Evolutionary conservation across 192 early-diverging fungal genomes (phyloP).

Genomic region (Thamnidium elegans): DNA sequence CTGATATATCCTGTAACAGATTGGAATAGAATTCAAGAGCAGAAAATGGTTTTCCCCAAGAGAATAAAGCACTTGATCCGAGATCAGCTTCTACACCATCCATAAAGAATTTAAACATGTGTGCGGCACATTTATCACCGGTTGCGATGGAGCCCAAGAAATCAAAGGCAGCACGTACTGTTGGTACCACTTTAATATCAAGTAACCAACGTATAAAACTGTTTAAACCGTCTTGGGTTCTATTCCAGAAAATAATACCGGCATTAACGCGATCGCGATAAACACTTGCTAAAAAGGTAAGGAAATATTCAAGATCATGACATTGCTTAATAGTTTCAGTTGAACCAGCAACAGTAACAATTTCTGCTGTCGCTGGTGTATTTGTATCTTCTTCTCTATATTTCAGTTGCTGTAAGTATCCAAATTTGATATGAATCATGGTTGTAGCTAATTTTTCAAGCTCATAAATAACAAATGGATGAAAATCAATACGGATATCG

Average conservation of each 20-base stretch:
- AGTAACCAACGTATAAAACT: constrained; percentile 65
- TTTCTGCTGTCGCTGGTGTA: constrained; percentile 9
- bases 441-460: constrained; percentile 49
- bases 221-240: constrained; percentile 50
- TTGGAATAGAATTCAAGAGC: constrained; percentile 68
- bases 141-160: constrained; percentile 82
- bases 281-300: constrained; percentile 67
- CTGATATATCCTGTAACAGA: constrained; percentile 41
- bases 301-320: constrained; percentile 68
- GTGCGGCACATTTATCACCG: constrained; percentile 63
- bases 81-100: constrained; percentile 19
- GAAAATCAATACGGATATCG: constrained; percentile 32
- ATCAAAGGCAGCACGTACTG: constrained; percentile 71
- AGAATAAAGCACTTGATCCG: constrained; percentile 47
- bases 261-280: constrained; percentile 76
- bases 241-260: constrained; percentile 69
- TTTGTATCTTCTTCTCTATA: constrained; percentile 67
- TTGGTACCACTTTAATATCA: constrained; percentile 56
- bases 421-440: constrained; percentile 58
- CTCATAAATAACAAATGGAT: constrained; percentile 50
- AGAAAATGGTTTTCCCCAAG: constrained; percentile 79
- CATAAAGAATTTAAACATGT: constrained; percentile 56
- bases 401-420: constrained; percentile 57
- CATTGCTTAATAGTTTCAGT: constrained; percentile 23
- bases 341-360: constrained; percentile 10